Evolutionary conservation across 441 rosid species (phyloP).

Genomic region (Monsonia emarginata): DNA sequence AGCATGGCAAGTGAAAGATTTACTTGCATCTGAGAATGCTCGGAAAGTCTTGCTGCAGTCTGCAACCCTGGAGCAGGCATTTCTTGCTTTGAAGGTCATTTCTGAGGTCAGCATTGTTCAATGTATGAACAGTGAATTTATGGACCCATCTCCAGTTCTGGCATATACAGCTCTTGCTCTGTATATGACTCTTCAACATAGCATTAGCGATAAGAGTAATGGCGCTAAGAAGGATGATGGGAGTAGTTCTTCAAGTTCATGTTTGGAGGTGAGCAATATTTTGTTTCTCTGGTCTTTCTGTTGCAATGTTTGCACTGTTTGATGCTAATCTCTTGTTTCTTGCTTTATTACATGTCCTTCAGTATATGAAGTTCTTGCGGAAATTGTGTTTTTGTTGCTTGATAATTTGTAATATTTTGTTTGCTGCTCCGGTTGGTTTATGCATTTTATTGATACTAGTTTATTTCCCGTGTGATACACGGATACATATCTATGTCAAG

Average conservation of each 20-base stretch:
- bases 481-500: too few relatives aligned
- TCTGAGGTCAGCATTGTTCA: constrained; percentile 68
- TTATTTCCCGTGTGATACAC: too few relatives aligned
- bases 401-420: neutral
- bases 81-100: constrained; percentile 56
- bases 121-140: constrained; percentile 33
- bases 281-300: constrained; percentile 6
- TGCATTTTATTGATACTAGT: neutral
- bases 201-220: constrained; percentile 10
- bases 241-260: constrained; percentile 21
- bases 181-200: constrained; percentile 43
- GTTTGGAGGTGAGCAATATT: constrained; percentile 34
- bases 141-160: constrained; percentile 57
- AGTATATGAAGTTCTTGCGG: neutral
- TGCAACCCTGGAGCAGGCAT: constrained; percentile 37
- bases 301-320: constrained; percentile 12
- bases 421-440: neutral
- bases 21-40: constrained; percentile 43
- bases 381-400: neutral
- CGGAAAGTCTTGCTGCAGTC: constrained; percentile 47
- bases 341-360: constrained; percentile 2
- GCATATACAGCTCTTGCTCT: constrained; percentile 67
- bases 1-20: constrained; percentile 85
- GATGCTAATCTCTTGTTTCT: neutral
- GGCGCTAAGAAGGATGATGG: constrained; percentile 23